phyloP scores from a whole-genome alignment of 495 filamentous ascomycete species.

The Ascobolus immersus region DNA sequence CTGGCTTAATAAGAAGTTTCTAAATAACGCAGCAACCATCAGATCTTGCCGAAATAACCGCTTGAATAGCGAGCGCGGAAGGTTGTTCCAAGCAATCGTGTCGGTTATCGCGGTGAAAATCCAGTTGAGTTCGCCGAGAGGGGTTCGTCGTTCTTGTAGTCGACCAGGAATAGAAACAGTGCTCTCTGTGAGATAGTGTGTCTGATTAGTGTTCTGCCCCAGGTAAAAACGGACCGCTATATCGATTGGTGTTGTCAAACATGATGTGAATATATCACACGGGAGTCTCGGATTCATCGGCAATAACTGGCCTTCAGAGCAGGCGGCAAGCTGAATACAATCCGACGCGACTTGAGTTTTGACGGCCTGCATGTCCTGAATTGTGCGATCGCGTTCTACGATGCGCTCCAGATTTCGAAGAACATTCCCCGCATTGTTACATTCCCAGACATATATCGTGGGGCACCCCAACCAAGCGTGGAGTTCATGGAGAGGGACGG shows the following conservation, averaged over 20 bases:
- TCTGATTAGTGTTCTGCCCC: slow-evolving; percentile 66
- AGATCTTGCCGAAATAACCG: slow-evolving; percentile 91
- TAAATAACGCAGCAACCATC: slow-evolving; percentile 95
- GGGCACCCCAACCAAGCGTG: slow-evolving; percentile 90
- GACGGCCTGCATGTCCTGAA: slow-evolving; percentile 47
- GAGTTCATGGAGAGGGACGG: slow-evolving; percentile 82
- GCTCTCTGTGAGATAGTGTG: slow-evolving; percentile 46
- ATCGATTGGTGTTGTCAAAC: slow-evolving; percentile 86
- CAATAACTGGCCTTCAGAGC: slow-evolving; percentile 63
- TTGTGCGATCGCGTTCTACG: slow-evolving; percentile 57
- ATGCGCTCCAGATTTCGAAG: slow-evolving; percentile 83
- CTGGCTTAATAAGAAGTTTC: slow-evolving; percentile 85
- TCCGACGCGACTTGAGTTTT: slow-evolving; percentile 38
- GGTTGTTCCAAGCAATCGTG: slow-evolving; percentile 91
- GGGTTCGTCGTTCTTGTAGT: slow-evolving; percentile 78
- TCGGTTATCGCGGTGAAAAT: slow-evolving; percentile 98
- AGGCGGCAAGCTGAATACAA: slow-evolving; percentile 84
- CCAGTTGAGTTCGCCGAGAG: slow-evolving; percentile 92
- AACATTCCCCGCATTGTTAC: slow-evolving; percentile 85
- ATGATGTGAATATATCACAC: slow-evolving; percentile 88
- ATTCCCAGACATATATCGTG: slow-evolving; percentile 91
- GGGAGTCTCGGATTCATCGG: slow-evolving; percentile 92
- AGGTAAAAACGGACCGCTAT: slow-evolving; percentile 91
- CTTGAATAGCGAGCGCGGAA: slow-evolving; percentile 73
- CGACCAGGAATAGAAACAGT: slow-evolving; percentile 60